Evolutionary conservation across 345 rosid species (phyloP).

Genomic region (Brassica carinata): DNA sequence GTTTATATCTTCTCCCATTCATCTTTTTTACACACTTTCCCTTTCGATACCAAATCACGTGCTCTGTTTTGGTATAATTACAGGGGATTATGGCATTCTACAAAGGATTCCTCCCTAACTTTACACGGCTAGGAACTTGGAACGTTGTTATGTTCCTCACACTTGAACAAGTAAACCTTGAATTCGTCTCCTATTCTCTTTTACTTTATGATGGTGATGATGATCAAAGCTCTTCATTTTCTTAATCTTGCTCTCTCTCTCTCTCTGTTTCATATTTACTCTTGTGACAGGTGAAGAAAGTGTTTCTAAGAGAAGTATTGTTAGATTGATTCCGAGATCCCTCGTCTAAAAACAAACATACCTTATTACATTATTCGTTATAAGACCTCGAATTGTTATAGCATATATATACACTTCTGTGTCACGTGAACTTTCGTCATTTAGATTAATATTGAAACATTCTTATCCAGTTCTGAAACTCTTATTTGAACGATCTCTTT

Average conservation of each 20-base stretch:
- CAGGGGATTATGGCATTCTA: conserved; percentile 90
- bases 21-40: not conserved
- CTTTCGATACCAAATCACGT: not conserved
- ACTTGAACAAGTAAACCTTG: conserved; percentile 71
- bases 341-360: not conserved
- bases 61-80: conserved; percentile 28
- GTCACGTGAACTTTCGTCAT: not conserved
- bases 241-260: not conserved
- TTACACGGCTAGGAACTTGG: conserved; percentile 92
- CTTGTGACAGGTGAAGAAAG: conserved; percentile 63
- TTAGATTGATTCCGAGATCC: conserved; percentile 44
- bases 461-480: conserved; percentile 10
- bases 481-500: conserved; percentile 10
- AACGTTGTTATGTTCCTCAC: conserved; percentile 91
- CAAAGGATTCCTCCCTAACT: conserved; percentile 93
- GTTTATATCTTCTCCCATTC: conserved; percentile 18
- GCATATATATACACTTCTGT: conserved; percentile 9
- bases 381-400: conserved; percentile 19
- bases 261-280: conserved; percentile 16
- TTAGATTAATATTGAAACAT: conserved; percentile 25
- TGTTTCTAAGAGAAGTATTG: conserved; percentile 61
- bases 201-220: conserved; percentile 4
- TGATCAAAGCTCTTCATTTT: not conserved
- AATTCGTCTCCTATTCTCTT: conserved; percentile 22
- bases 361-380: not conserved